Evolutionary conservation across 1,284 basidiomycete genomes (phyloP).

Genomic region (Tausonia pullulans): DNA sequence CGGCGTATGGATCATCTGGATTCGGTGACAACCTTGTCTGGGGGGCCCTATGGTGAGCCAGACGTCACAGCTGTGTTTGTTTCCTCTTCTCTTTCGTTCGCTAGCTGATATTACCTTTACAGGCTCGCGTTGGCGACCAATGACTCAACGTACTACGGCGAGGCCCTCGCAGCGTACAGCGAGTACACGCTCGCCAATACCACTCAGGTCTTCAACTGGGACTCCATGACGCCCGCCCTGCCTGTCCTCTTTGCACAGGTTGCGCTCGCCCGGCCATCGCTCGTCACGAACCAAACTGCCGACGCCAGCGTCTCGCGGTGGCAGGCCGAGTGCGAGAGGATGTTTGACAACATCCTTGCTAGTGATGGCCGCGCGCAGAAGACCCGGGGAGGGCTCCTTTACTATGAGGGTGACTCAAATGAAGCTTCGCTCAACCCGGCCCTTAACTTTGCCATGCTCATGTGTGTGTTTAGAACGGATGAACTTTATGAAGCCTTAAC

Average conservation of each 20-base stretch:
- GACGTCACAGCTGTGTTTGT: not conserved
- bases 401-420: slow-evolving; percentile 67
- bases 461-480: slow-evolving; percentile 29
- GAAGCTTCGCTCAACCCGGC: slow-evolving; percentile 71
- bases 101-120: not conserved
- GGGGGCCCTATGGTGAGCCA: slow-evolving; percentile 11
- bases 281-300: slow-evolving; percentile 46
- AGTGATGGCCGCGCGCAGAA: slow-evolving; percentile 42
- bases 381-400: slow-evolving; percentile 47
- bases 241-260: slow-evolving; percentile 53
- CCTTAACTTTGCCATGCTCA: slow-evolving; percentile 69
- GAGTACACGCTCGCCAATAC: slow-evolving; percentile 46
- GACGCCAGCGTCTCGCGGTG: slow-evolving; percentile 50
- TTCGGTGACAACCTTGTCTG: slow-evolving; percentile 34
- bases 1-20: slow-evolving; percentile 61
- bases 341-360: slow-evolving; percentile 59
- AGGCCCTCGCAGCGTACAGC: slow-evolving; percentile 54
- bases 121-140: slow-evolving; percentile 57
- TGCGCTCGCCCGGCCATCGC: slow-evolving; percentile 38
- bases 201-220: slow-evolving; percentile 75
- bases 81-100: not conserved
- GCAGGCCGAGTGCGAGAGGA: slow-evolving; percentile 59
- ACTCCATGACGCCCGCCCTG: slow-evolving; percentile 63
- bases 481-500: no score
- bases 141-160: slow-evolving; percentile 46